Evolutionary conservation across 2,329 filamentous ascomycete genomes (phyloP), one percentile per base, ranked within the genome.

Genomic region (Aaosphaeria pasadenensis): DNA sequence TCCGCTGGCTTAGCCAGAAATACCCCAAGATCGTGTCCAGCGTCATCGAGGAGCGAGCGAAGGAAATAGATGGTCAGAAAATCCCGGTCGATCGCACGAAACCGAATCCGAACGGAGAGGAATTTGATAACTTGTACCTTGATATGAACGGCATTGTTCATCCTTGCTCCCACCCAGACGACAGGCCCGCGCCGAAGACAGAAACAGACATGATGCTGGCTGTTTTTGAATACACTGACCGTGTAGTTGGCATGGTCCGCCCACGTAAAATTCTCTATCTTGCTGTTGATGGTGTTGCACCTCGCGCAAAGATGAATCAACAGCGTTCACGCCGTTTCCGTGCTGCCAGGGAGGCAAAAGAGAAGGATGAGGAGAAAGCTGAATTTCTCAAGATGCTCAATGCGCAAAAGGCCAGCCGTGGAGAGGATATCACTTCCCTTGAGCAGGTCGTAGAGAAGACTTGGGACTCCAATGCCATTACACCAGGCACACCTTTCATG

Each of bases 71-170:
- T 79, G 92, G 91, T 57, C 81, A 86, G 39, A 79, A 83, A 58
- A 86, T 96, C 49, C 94, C 94, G 2, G 83, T 97, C 52, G 91
- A 99, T 67, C 85, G 84, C 7, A 91, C 87, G 5, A 78, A 83
- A 36, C 85, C 89, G 5, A 99, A 99, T 66, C 95, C 95, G 3
- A 99, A 99, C 73, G 91, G 91, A 69, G 92, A 97, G 74, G 94
- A 99, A 71, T 89, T 96, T 64, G 92, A 99, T 74, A 99, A 99
- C 64, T 78, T 99, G 5, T 99, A 99, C 67, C 83, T 99, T 54
- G 94, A 99, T 66, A 97, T 99, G 92, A 99, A 99, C 72, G 95
- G 94, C 69, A 99, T 99, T 58, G 94, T 99, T 35, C 94, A 99
- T 77, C 95, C 95, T 31, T 99, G 94, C 75, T 96, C 92, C 42